These are phyloP conservation scores for Cryptococcus sp. DNA, from an alignment of 1,284 basidiomycete species.

Conservation along the genomic window DNA sequence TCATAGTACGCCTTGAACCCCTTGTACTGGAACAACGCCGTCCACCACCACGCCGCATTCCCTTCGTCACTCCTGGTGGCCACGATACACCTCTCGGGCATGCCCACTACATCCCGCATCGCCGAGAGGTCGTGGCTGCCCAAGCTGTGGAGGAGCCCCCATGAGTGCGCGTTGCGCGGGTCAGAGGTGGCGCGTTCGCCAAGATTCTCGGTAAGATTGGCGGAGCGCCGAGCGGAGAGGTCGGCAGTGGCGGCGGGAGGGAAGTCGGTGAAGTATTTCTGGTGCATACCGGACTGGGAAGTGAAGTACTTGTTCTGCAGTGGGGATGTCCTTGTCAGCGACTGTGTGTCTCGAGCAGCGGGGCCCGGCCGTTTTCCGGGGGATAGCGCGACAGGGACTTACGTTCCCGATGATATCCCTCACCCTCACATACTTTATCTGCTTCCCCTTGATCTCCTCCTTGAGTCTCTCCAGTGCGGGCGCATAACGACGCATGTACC, in stretches of 20 bases:
- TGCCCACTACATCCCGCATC: slow-evolving; percentile 51
- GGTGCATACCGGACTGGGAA: slow-evolving; percentile 43
- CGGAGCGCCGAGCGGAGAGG: slow-evolving; percentile 16
- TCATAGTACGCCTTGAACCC: slow-evolving; percentile 44
- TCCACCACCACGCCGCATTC: slow-evolving; percentile 27
- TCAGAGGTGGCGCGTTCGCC: slow-evolving; percentile 18
- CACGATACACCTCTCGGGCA: slow-evolving; percentile 40
- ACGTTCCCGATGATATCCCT: slow-evolving; percentile 52
- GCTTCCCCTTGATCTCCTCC: slow-evolving; percentile 38
- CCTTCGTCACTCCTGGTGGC: slow-evolving; percentile 26
- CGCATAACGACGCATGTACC: slow-evolving; percentile 51
- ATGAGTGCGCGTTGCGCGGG: slow-evolving; percentile 32
- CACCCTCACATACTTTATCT: slow-evolving; percentile 44
- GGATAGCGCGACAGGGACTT: slow-evolving; percentile 8
- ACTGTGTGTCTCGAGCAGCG: not conserved
- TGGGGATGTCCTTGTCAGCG: not conserved
- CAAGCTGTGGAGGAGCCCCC: slow-evolving; percentile 43
- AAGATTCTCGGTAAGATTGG: slow-evolving; percentile 30
- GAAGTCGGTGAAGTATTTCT: slow-evolving; percentile 38
- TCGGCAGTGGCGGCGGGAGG: slow-evolving; percentile 24
- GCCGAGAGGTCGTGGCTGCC: slow-evolving; percentile 49
- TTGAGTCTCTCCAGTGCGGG: slow-evolving; percentile 45
- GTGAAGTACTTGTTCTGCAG: slow-evolving; percentile 49
- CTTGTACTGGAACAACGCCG: slow-evolving; percentile 25
- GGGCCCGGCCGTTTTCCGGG: not conserved